Evolutionary conservation across 1,284 basidiomycete species (phyloP), one percentile per base, ranked within the genome.

Genomic region (Ganoderma lucidum): DNA sequence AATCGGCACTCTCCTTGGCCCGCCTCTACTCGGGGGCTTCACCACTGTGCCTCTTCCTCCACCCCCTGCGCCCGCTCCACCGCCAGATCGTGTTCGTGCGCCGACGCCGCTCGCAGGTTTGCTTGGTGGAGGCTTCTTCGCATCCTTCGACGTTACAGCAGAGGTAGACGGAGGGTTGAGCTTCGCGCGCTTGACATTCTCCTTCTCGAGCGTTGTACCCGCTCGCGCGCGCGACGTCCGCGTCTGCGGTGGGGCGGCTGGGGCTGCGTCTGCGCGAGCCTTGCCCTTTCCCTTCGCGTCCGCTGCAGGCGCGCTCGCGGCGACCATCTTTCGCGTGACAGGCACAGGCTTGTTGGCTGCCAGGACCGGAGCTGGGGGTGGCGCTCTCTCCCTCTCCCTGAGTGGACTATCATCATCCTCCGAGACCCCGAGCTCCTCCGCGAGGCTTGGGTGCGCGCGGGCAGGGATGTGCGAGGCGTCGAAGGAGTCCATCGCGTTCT

Each of bases 1-100:
- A 35, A 90, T 79, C 6, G 83, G 87, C 42, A 91, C 89, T 67
- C 89, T 82, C 70, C 89, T 80, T 19, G 89, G 84, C 10, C 86
- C 87, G 51, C 84, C 82, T 68, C 75, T 81, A 10, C 64, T 58
- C 58, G 73, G 44, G 1, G 69, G 65, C 64, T 67, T 74, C 64
- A 45, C 41, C 32, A 14, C 64, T 4, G 59, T 65, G 19, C 68
- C 67, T 58, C 37, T 44, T 30, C 60, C 60, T 35, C 41, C 51
- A 19, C 15, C 45, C 1, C 62, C 61, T n/a, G 48, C 39, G 0
- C 37, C 44, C 23, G 65, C 23, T 12, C 19, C 55, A 0, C 56
- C 51, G 0, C 8, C 48, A 28, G 48, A 51, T 17, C 68, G 60
- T 19, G 53, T 30, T 15, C 69, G 42, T 3, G 62, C 51, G 30